Conservation (phyloP, 2,329 filamentous ascomycete species). For the Monosporascus sp. region DNA sequence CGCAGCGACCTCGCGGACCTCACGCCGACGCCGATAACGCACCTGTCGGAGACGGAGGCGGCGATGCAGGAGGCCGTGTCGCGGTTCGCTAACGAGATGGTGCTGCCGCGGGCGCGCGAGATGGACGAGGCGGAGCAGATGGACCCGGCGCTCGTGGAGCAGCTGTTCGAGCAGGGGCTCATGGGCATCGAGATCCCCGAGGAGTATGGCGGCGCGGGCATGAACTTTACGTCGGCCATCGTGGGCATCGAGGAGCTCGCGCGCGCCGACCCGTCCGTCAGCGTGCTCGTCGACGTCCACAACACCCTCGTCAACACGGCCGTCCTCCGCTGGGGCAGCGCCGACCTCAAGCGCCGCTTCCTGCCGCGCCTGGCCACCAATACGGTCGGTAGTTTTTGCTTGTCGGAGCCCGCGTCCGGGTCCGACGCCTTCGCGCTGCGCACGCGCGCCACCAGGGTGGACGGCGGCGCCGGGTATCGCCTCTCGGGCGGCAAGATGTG, state of each 20-base stretch:
- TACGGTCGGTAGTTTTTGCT: conserved; percentile 87
- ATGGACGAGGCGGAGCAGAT: conserved; percentile 97
- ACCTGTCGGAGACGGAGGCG: conserved; percentile 82
- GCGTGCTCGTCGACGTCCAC: conserved; percentile 93
- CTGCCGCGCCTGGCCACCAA: conserved; percentile 85
- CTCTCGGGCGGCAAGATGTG: conserved; percentile 97
- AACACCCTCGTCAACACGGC: conserved; percentile 97
- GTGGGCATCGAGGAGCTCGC: conserved; percentile 96
- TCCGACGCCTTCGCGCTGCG: conserved; percentile 94
- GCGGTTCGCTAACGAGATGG: conserved; percentile 84
- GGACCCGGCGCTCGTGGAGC: conserved; percentile 83
- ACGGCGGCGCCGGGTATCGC: conserved; percentile 73
- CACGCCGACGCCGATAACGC: conserved; percentile 86
- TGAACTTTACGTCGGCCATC: conserved; percentile 98
- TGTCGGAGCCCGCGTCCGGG: conserved; percentile 87
- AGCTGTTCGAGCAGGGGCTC: conserved; percentile 92
- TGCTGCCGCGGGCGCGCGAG: conserved; percentile 85
- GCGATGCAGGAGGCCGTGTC: conserved; percentile 87
- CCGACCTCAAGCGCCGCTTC: conserved; percentile 76
- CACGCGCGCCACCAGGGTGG: conserved; percentile 82
- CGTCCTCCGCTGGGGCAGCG: conserved; percentile 77
- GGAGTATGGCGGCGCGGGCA: conserved; percentile 91
- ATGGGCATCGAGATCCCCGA: conserved; percentile 98
- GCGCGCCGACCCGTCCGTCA: conserved; percentile 88
- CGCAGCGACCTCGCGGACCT: conserved; percentile 68